Evolutionary conservation across 805 yeast genomes (phyloP).

Genomic region (Metschnikowia cubensis): DNA sequence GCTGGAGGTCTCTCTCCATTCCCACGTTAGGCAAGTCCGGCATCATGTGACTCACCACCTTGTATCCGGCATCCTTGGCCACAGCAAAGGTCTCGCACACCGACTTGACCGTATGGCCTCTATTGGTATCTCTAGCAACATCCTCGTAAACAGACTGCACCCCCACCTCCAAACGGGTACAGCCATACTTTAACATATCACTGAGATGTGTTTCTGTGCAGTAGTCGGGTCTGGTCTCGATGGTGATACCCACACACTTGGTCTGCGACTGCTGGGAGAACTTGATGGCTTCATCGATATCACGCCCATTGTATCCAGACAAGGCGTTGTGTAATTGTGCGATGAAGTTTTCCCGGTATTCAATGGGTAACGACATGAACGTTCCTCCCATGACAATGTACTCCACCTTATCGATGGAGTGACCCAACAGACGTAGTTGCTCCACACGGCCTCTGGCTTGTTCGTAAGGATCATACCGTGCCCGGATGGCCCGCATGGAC

Average conservation of each 20-base stretch:
- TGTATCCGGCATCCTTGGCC: slow-evolving; percentile 98
- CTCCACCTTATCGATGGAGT: slow-evolving; percentile 94
- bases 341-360: slow-evolving; percentile 86
- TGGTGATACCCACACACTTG: slow-evolving; percentile 97
- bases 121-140: slow-evolving; percentile 95
- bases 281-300: slow-evolving; percentile 84
- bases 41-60: slow-evolving; percentile 99
- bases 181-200: slow-evolving; percentile 94
- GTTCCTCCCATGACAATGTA: slow-evolving; percentile 99
- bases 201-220: slow-evolving; percentile 93
- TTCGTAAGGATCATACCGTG: slow-evolving; percentile 96
- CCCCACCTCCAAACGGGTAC: slow-evolving; percentile 94
- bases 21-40: slow-evolving; percentile 98
- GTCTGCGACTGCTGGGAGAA: slow-evolving; percentile 93
- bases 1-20: slow-evolving; percentile 95
- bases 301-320: slow-evolving; percentile 84
- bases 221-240: slow-evolving; percentile 97
- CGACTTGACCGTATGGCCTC: slow-evolving; percentile 96
- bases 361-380: slow-evolving; percentile 89
- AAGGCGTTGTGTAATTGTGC: slow-evolving; percentile 90
- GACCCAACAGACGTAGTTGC: slow-evolving; percentile 92
- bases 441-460: slow-evolving; percentile 98
- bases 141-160: slow-evolving; percentile 97
- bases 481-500: slow-evolving; percentile 98
- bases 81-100: slow-evolving; percentile 93